Conservation (phyloP, 495 filamentous ascomycete genomes). For the Penicillium cinerascens region DNA sequence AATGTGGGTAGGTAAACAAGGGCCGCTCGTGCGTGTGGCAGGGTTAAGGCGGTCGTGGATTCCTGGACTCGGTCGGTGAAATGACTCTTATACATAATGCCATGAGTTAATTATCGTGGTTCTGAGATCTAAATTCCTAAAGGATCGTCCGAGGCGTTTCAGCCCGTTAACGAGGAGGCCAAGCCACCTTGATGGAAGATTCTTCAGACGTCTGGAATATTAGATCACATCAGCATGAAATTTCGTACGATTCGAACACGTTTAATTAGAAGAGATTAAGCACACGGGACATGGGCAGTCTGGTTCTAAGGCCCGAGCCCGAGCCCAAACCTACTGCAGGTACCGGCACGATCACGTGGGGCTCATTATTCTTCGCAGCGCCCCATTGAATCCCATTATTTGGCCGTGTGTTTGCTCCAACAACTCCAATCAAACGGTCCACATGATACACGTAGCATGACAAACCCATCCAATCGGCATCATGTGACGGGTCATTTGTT, state of each 20-base stretch:
- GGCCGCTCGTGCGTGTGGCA: slow-evolving; percentile 5
- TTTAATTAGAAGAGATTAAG: neutral
- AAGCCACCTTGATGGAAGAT: neutral
- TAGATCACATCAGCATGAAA: no score
- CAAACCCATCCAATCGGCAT: neutral
- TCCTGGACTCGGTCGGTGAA: neutral
- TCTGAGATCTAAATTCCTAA: neutral
- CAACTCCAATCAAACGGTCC: neutral
- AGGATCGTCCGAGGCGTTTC: neutral
- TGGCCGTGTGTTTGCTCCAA: neutral
- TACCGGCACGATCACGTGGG: neutral
- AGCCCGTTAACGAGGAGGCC: neutral
- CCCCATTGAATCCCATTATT: neutral
- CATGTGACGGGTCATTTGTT: slow-evolving; percentile 11
- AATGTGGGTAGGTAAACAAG: slow-evolving; percentile 24
- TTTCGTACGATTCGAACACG: no score
- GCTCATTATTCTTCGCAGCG: neutral
- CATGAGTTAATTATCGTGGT: neutral
- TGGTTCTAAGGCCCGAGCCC: neutral
- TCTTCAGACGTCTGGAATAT: neutral
- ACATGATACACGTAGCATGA: neutral
- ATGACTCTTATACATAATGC: neutral
- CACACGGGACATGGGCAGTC: neutral
- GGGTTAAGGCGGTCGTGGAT: neutral
- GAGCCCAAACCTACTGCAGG: slow-evolving; percentile 1